Percentiles rank a stretch among this genome's conserved stretches.
Conservation (phyloP, 2,329 filamentous ascomycete genomes). For the Trichoderma citrinoviride region DNA sequence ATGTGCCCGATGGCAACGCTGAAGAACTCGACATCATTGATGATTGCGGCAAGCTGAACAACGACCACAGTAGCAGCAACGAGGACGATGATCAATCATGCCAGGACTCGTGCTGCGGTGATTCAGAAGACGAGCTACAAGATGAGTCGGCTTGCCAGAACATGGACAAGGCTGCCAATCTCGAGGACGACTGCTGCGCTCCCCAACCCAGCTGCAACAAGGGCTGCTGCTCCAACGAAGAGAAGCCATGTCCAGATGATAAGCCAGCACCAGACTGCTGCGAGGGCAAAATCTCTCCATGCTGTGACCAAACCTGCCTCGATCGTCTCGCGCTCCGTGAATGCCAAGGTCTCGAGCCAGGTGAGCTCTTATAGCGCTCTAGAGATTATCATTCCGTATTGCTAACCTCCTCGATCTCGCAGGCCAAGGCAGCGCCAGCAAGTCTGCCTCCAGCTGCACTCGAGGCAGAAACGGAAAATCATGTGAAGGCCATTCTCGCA, state of each 20-base stretch:
- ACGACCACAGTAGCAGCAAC: neutral
- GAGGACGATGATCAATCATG: neutral
- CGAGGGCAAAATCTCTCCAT: constrained; percentile 39
- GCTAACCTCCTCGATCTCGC: neutral
- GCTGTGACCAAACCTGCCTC: constrained; percentile 44
- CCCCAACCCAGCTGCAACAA: neutral
- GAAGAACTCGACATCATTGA: neutral
- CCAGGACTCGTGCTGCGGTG: neutral
- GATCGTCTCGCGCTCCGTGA: constrained; percentile 45
- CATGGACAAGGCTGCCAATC: neutral
- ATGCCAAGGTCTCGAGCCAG: constrained; percentile 29
- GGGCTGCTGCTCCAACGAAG: neutral
- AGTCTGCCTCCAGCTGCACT: neutral
- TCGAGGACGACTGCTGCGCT: neutral
- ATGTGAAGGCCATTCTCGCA: constrained; percentile 38
- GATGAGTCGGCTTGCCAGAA: neutral
- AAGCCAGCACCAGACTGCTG: constrained; percentile 37
- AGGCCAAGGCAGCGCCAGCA: constrained; percentile 11
- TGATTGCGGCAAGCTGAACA: neutral
- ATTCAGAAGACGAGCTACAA: neutral
- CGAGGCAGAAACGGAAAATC: constrained; percentile 32
- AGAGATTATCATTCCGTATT: too few relatives aligned
- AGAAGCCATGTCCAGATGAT: neutral
- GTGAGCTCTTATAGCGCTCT: neutral
- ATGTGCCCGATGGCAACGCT: neutral